phyloP scores from a whole-genome alignment of 805 yeast species.

The Pichia sporocuriosa region DNA sequence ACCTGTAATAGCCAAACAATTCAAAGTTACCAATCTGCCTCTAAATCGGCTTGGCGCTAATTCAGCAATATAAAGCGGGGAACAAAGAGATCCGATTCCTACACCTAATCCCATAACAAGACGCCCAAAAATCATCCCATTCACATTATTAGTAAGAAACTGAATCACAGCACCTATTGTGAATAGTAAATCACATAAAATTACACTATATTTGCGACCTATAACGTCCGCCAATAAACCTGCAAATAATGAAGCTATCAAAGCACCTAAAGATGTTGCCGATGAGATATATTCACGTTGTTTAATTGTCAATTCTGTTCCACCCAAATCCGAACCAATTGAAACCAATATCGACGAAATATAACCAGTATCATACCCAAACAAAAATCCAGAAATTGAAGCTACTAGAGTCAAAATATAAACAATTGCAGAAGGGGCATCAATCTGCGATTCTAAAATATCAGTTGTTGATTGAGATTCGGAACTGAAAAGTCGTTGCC shows the following conservation, averaged over 20 bases:
- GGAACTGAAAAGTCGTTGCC: neutral
- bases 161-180: slow-evolving; percentile 44
- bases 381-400: slow-evolving; percentile 53
- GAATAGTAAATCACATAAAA: slow-evolving; percentile 42
- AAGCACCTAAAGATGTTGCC: slow-evolving; percentile 51
- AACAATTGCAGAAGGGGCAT: slow-evolving; percentile 1
- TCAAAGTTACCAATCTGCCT: slow-evolving; percentile 46
- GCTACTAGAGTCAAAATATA: slow-evolving; percentile 17
- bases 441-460: neutral
- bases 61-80: slow-evolving; percentile 49
- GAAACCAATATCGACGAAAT: slow-evolving; percentile 50
- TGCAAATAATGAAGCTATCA: slow-evolving; percentile 42
- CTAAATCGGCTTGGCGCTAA: slow-evolving; percentile 47
- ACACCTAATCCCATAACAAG: slow-evolving; percentile 50
- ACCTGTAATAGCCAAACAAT: slow-evolving; percentile 49
- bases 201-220: slow-evolving; percentile 41
- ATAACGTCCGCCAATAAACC: slow-evolving; percentile 43
- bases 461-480: slow-evolving; percentile 4
- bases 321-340: slow-evolving; percentile 42
- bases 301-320: slow-evolving; percentile 56
- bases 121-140: slow-evolving; percentile 48
- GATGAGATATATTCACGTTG: slow-evolving; percentile 61
- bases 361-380: slow-evolving; percentile 57
- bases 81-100: slow-evolving; percentile 47
- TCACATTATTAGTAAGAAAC: slow-evolving; percentile 36